Conservation (phyloP, 1,284 basidiomycete genomes). For the Agaricales sp. region DNA sequence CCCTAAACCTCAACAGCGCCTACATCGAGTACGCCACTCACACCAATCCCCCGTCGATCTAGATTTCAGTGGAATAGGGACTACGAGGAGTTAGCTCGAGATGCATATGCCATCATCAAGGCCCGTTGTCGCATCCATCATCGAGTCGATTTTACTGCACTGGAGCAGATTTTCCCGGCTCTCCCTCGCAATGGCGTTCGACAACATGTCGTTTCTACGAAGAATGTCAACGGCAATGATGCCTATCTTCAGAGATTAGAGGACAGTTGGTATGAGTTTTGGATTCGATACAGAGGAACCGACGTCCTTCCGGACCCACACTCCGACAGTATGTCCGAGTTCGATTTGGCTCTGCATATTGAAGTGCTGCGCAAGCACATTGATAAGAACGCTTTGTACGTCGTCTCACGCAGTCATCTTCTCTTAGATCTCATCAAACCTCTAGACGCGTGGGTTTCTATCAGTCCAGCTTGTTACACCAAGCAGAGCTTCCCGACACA, state of each 20-base stretch:
- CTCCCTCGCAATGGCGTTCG: conserved; percentile 59
- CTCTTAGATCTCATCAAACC: conserved; percentile 3
- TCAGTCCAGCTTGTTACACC: conserved; percentile 20
- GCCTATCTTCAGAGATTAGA: conserved; percentile 74
- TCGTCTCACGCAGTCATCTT: conserved; percentile 11
- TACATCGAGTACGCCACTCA: too few relatives aligned
- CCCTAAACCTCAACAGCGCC: too few relatives aligned
- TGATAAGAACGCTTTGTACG: conserved; percentile 80
- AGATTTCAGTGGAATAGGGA: conserved; percentile 79
- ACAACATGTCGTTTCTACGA: conserved; percentile 49
- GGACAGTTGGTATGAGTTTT: conserved; percentile 72
- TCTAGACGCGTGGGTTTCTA: conserved; percentile 47
- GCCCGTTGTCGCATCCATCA: conserved; percentile 56
- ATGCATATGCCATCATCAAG: conserved; percentile 74
- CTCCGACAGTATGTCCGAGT: conserved; percentile 56
- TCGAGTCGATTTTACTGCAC: conserved; percentile 59
- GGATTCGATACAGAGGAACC: conserved; percentile 62
- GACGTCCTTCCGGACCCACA: conserved; percentile 63
- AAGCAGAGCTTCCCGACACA: conserved; percentile 32
- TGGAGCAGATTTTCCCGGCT: conserved; percentile 72
- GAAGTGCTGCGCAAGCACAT: conserved; percentile 72
- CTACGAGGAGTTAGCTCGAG: conserved; percentile 79
- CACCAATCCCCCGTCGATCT: conserved; percentile 27
- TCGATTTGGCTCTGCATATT: conserved; percentile 69
- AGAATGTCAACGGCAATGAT: conserved; percentile 54